A percentile compares a stretch with the other conserved stretches of the same genome.
Evolutionary conservation across 306 rosid species (phyloP).

Genomic region (Crotalaria pallida): DNA sequence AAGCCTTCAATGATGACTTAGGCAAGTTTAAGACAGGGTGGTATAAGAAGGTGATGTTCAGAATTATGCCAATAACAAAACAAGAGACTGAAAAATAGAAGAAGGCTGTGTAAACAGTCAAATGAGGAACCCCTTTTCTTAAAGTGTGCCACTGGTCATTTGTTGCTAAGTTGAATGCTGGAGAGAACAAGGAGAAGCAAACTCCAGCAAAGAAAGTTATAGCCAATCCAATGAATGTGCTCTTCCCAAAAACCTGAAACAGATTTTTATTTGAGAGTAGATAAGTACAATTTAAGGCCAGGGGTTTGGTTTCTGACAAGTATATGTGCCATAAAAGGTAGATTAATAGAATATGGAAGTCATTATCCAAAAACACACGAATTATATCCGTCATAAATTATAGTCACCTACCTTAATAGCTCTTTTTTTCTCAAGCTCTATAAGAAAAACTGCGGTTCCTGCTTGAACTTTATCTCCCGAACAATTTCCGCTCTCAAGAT

Average conservation of each 20-base stretch:
- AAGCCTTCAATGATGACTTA: conserved; percentile 68
- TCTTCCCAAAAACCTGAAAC: conserved; percentile 74
- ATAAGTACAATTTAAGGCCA: not conserved
- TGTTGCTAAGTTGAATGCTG: conserved; percentile 90
- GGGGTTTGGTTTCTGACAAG: not conserved
- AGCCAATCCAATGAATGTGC: conserved; percentile 56
- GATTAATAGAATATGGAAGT: not conserved
- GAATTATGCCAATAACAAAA: conserved; percentile 57
- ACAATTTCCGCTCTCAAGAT: conserved; percentile 36
- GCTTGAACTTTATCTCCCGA: conserved; percentile 34
- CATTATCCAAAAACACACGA: not conserved
- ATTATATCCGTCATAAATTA: not conserved
- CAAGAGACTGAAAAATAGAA: conserved; percentile 83
- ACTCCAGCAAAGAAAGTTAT: conserved; percentile 73
- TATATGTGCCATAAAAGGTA: not conserved
- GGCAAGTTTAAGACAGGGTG: conserved; percentile 66
- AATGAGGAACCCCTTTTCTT: conserved; percentile 66
- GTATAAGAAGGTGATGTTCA: conserved; percentile 74
- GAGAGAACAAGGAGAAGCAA: conserved; percentile 86
- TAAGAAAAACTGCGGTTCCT: conserved; percentile 69
- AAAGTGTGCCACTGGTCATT: conserved; percentile 89
- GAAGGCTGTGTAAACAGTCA: conserved; percentile 77
- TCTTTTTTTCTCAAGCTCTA: conserved; percentile 71
- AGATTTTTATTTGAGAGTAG: not conserved
- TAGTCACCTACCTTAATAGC: conserved; percentile 57